A percentile compares a stretch with the other conserved stretches of the same genome.
Evolutionary conservation across 2,329 filamentous ascomycete genomes (phyloP).

Genomic region (Phialocephala sp.): DNA sequence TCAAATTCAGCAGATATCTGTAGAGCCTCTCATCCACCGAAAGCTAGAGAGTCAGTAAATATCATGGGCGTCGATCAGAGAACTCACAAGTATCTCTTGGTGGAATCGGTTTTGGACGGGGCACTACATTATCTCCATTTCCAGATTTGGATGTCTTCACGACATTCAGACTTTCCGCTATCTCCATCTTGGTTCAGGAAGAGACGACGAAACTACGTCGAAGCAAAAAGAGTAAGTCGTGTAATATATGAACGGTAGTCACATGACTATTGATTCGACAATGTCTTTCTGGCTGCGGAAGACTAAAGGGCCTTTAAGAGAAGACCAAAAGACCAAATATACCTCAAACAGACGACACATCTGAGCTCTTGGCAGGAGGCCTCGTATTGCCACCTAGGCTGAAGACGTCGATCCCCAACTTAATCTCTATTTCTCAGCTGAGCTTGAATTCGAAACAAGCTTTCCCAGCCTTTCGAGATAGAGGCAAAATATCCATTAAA

Average conservation of each 20-base stretch:
- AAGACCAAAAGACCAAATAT: background rate
- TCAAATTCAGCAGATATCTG: background rate
- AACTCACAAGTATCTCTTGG: slow-evolving; percentile 8
- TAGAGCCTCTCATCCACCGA: background rate
- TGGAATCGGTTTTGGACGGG: background rate
- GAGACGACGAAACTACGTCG: background rate
- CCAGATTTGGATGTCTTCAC: background rate
- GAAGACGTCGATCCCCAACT: too few species aligned
- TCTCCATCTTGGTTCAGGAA: background rate
- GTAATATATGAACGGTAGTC: background rate
- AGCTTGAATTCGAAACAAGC: background rate
- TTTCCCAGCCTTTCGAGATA: background rate
- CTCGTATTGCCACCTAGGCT: background rate
- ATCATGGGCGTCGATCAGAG: background rate
- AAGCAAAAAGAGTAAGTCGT: background rate
- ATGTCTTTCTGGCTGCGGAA: too few species aligned
- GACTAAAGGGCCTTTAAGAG: background rate
- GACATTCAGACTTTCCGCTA: background rate
- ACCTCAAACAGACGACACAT: background rate
- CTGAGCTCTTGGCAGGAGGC: background rate
- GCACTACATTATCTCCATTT: background rate
- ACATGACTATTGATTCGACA: background rate
- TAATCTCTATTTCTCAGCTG: background rate
- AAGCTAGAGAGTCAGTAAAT: background rate
- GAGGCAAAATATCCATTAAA: background rate